Base-by-base conservation (phyloP, 2,329 filamentous ascomycete species). In the Talaromyces islandicus region DNA sequence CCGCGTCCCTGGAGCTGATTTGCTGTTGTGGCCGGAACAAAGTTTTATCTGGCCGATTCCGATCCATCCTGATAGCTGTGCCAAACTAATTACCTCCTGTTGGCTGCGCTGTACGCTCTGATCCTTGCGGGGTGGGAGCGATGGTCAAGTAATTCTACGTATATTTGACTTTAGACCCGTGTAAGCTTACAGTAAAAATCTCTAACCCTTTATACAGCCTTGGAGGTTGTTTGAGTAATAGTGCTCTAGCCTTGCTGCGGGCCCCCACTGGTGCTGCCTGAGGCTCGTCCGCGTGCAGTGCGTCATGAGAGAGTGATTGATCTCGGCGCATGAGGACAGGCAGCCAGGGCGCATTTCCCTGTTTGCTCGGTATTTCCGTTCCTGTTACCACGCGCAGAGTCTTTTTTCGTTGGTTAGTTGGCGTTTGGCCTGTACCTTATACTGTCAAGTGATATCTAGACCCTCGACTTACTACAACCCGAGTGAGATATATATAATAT, bases 401-500 rank as follows among this genome's bases (percentile, higher is more conserved):
- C 9, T 19, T 24, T 27, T 46, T 12, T 46, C 11, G 4, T 21
- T 46, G 19, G 43, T 11, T 46, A 4, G 19, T 7, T 4, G 19
- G 19, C 43, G 11, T 17, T 24, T 24, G 19, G 10, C 24, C 6
- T 12, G 19, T 24, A 19, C 10, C 24, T 46, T 7, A 12, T 46
- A 46, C 19, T 21, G 19, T 46, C 43, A 24, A 14, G 11, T 46
- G 11, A 24, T 17, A 21, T 21, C 19, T 46, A 24, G n/a, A 24
- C 43, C 1, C 9, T 21, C 9, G 17, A 12, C 4, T 46, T 9
- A 11, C 4, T 46, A 10, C 6, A 27, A 3, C 25, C 35, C 21
- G n/a, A 25, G 35, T 7, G 14, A 29, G 11, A 55, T 24, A 56
- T 24, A 55, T 57, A 56, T 59, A 58, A 46, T 62, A 25, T 54